Evolutionary conservation across 345 rosid species (phyloP), one percentile per base, ranked within the genome.

Genomic region (Draba incana): DNA sequence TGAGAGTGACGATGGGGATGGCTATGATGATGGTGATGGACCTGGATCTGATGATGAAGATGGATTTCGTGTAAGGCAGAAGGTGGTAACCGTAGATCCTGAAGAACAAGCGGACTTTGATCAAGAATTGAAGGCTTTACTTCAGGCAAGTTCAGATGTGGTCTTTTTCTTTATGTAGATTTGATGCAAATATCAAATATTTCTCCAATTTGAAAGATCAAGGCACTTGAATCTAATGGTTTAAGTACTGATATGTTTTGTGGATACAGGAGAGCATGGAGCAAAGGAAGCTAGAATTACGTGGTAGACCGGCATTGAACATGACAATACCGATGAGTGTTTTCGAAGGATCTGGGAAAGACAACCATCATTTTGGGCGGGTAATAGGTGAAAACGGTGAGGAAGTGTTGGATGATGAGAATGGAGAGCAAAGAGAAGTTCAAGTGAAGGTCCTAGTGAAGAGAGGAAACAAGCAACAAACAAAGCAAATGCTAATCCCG

Each of bases 401-500:
- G 14, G 96, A 86, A 78, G 72, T 80, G 31, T 59, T 81, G 81
- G 96, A 95, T 54, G 96, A 84, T 52, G 97, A 84, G 15, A 72
- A 71, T 10, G 93, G 88, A 68, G 92, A 79, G 73, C 83, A 64
- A 71, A 89, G 87, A 72, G 97, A 89, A 67, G 92, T 95, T 55
- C 96, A 84, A 67, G 99, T 95, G 69, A 95, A 89, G 77, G 99
- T 95, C 62, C 89, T 95, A 5, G 96, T 95, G 81, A 95, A 95
- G 78, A 87, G 97, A 66, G 98, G 97, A 60, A 89, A 85, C 80
- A 95, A 95, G 82, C 98, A 95, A 74, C 99, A 95, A 62, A 89
- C 93, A 6, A 91, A 82, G 70, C 97, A 91, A 84, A 89, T 94
- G 97, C 81, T 77, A 52, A 86, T 94, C 72, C 99, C 99, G 4